Evolutionary conservation across 139 green algal species (phyloP), one percentile per base, ranked within the genome.

Genomic region (Coelastrella sp.): DNA sequence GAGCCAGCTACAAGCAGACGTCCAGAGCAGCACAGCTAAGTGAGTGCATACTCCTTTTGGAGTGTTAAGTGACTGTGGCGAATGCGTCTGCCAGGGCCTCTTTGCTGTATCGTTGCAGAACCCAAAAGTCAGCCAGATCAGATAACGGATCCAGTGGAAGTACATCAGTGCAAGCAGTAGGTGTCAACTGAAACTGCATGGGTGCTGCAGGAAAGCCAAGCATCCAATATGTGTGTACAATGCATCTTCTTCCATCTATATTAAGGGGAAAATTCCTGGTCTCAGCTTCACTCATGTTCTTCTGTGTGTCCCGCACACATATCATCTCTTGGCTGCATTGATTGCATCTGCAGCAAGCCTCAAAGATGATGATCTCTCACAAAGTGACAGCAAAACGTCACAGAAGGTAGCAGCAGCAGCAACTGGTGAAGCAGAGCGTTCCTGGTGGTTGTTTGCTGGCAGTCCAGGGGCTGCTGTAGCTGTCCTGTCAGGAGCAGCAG

Each of bases 1-100:
- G 87, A 14, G 87, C 88, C 27, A 78, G 56, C 68, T 88, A 88
- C 49, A 88, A 88, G 68, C 84, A 88, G 49, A 88, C 84, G 25
- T 88, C 84, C 24, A 65, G n/a, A 7, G 68, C 68, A 66, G 68
- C 84, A 49, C 84, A 88, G 61, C 84, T 88, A 20, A 75, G 84
- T 88, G 49, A 88, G 84, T 88, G 12, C 24, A 76, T 7, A 14
- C 7, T 19, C 22, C 73, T 15, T 35, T 49, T 1, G 35, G n/a
- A 49, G 63, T 72, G 12, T 72, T 72, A 72, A 72, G 0, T 17
- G 15, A 22, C 63, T 22, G 63, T 72, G 15, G 63, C 15, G 1
- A 17, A 22, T 72, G 63, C 15, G 3, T 17, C 63, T 72, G 63
- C 63, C 15, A 17, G 63, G 12, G 12, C 15, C 63, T 17, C 12